These are phyloP conservation scores for Fusarium veterinarium DNA, from an alignment of 2,329 filamentous ascomycete genomes.

Conservation along the genomic window DNA sequence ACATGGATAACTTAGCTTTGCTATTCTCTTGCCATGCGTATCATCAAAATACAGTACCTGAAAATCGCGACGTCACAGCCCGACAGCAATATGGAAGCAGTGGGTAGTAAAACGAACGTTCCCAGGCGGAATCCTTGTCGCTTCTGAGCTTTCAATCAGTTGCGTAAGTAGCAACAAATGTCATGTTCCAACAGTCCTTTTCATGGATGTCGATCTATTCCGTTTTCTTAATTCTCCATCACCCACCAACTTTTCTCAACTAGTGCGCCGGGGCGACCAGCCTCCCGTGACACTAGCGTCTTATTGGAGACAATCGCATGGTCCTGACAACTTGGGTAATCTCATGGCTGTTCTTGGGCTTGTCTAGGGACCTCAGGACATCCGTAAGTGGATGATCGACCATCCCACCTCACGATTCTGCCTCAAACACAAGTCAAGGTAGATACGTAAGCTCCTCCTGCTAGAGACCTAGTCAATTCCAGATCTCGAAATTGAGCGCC, in stretches of 20 bases:
- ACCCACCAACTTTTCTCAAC: slow-evolving; percentile 23
- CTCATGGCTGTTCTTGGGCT: slow-evolving; percentile 19
- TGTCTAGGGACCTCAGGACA: slow-evolving; percentile 24
- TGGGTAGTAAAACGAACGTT: slow-evolving; percentile 12
- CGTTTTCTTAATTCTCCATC: slow-evolving; percentile 28
- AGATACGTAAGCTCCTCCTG: neutral
- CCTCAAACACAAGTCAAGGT: slow-evolving; percentile 9
- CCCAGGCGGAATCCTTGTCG: neutral
- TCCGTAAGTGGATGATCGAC: slow-evolving; percentile 18
- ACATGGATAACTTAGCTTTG: neutral
- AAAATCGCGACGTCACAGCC: slow-evolving; percentile 5
- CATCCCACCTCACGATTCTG: slow-evolving; percentile 35
- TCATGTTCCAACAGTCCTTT: slow-evolving; percentile 16
- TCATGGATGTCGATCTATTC: slow-evolving; percentile 38
- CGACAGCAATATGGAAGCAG: neutral
- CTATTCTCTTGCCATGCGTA: slow-evolving; percentile 3
- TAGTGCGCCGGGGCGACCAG: slow-evolving; percentile 38
- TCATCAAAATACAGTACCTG: neutral
- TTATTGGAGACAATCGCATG: slow-evolving; percentile 32
- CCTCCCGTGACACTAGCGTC: slow-evolving; percentile 44
- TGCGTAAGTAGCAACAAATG: slow-evolving; percentile 21
- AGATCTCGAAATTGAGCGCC: neutral
- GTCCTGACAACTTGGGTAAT: slow-evolving; percentile 34
- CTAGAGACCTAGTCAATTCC: neutral
- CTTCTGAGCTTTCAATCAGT: neutral